Conservation (phyloP, 2,329 filamentous ascomycete species). For the Emericellopsis cladophorae region DNA sequence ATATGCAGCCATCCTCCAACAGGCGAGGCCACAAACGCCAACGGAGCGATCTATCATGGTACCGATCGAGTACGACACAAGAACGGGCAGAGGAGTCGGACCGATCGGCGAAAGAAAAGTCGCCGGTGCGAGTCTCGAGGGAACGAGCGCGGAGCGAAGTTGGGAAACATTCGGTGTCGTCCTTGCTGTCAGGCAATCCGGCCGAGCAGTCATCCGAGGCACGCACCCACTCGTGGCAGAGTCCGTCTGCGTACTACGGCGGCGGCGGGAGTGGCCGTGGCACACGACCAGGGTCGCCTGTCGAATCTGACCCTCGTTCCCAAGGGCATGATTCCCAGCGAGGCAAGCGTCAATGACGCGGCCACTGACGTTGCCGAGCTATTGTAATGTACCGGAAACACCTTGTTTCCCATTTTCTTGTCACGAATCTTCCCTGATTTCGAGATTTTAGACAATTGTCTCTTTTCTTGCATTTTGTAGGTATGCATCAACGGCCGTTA, state of each 20-base stretch:
- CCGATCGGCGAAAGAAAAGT: slow-evolving; percentile 5
- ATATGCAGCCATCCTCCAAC: slow-evolving; percentile 8
- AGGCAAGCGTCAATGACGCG: too few species aligned
- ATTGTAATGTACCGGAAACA: too few species aligned
- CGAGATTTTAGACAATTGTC: too few species aligned
- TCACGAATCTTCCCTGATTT: too few species aligned
- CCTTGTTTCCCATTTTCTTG: too few species aligned
- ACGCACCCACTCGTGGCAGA: too few species aligned
- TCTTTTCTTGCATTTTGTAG: too few species aligned
- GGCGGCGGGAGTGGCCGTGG: not conserved
- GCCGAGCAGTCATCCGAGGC: not conserved
- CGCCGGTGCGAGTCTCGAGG: slow-evolving; percentile 6
- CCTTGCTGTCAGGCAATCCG: slow-evolving; percentile 13
- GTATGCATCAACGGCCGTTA: too few species aligned
- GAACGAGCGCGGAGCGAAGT: slow-evolving; percentile 15
- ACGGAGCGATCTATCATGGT: slow-evolving; percentile 23
- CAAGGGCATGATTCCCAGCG: not conserved
- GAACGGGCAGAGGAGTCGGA: slow-evolving; percentile 9
- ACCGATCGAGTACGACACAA: slow-evolving; percentile 11
- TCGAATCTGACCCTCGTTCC: not conserved
- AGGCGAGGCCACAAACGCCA: slow-evolving; percentile 20
- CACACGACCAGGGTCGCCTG: not conserved
- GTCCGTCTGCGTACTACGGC: not conserved
- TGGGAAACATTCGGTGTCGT: slow-evolving; percentile 19
- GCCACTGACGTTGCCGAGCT: too few species aligned